Conservation (phyloP, 257 asterid genomes). For the Lithospermum erythrorhizon region DNA sequence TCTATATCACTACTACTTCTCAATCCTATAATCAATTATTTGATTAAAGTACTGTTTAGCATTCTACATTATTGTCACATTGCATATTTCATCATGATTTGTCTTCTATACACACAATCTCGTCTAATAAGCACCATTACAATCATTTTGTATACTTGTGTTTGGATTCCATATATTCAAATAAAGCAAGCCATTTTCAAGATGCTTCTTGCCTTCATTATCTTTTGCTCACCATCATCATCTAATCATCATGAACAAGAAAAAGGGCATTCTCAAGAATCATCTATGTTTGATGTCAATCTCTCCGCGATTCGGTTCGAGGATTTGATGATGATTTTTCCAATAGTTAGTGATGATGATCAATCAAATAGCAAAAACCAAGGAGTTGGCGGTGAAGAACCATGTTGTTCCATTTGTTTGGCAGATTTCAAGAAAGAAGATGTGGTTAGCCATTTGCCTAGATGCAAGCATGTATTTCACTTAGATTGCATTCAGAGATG, state of each 20-base stretch:
- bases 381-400: slow-evolving; percentile 20
- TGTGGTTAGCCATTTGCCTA: slow-evolving; percentile 33
- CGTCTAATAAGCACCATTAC: slow-evolving; percentile 10
- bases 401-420: slow-evolving; percentile 54
- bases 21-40: not conserved
- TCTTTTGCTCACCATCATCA: not conserved
- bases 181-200: slow-evolving; percentile 1
- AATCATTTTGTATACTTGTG: slow-evolving; percentile 17
- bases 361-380: not conserved
- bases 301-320: slow-evolving; percentile 7
- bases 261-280: not conserved
- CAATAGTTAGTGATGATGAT: not conserved
- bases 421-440: slow-evolving; percentile 37
- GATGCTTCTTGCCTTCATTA: not conserved
- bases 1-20: not conserved
- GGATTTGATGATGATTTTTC: not conserved
- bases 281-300: not conserved
- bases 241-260: not conserved
- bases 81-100: slow-evolving; percentile 12
- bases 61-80: not conserved
- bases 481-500: slow-evolving; percentile 47
- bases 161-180: slow-evolving; percentile 15
- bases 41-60: too few species aligned
- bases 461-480: slow-evolving; percentile 55
- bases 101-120: slow-evolving; percentile 13